Conservation (phyloP, 2,329 filamentous ascomycete genomes). For the Basipetospora chlamydospora region DNA sequence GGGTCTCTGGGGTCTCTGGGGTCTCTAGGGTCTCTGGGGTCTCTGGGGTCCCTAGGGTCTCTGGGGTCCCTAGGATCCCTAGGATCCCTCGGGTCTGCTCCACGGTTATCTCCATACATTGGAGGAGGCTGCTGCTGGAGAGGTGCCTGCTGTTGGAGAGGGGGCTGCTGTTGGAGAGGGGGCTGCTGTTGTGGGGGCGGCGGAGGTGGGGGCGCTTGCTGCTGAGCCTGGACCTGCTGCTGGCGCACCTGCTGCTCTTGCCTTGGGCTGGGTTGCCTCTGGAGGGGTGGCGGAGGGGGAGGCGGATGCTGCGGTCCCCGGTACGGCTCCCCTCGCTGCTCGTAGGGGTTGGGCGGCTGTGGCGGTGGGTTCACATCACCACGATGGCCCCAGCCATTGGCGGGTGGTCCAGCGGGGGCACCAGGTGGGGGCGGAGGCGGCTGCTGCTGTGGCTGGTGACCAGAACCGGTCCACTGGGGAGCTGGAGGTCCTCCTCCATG, state of each 20-base stretch:
- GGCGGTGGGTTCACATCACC: conserved; percentile 67
- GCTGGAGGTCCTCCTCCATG: conserved; percentile 78
- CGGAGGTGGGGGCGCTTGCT: conserved; percentile 6
- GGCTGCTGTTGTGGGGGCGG: conserved; percentile 12
- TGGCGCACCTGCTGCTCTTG: conserved; percentile 50
- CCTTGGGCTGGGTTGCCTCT: conserved; percentile 62
- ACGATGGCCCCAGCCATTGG: conserved; percentile 45
- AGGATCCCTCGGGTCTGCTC: conserved; percentile 8
- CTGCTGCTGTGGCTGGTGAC: conserved; percentile 35
- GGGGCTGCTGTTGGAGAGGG: conserved; percentile 48
- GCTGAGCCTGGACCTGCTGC: conserved; percentile 34
- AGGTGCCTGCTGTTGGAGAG: conserved; percentile 1
- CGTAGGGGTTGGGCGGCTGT: conserved; percentile 69
- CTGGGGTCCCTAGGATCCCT: no score
- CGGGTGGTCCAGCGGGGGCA: conserved; percentile 35
- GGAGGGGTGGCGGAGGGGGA: conserved; percentile 49
- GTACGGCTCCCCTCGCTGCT: conserved; percentile 55
- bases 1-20: no score
- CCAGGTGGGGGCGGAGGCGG: conserved; percentile 14
- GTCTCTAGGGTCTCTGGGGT: no score
- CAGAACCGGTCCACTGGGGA: conserved; percentile 78
- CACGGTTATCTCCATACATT: conserved; percentile 8
- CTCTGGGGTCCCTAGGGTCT: no score
- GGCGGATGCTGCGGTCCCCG: conserved; percentile 54
- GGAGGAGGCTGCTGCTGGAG: no score